Base-by-base conservation (phyloP, 2,329 filamentous ascomycete species). In the Neospermospora avenae region DNA sequence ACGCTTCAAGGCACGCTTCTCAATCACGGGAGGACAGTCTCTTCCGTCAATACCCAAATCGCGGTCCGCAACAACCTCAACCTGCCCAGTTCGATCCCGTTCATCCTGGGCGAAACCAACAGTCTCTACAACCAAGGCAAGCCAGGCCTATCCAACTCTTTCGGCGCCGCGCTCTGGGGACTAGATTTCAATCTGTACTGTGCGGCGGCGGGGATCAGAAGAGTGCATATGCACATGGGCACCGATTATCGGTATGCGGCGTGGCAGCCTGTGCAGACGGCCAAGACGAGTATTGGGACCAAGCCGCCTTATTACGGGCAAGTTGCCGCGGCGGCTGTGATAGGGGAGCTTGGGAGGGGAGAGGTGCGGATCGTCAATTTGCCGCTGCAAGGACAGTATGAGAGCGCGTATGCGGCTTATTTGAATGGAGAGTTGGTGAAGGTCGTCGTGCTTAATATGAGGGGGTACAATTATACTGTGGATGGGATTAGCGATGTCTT, bases 261-360 rank as follows among this genome's bases (percentile, higher is more conserved):
- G 49, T 87, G 84, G 84, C 84, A 88, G 67, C 84, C 84, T 0
- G 66, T 86, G 46, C 67, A 74, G 4, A 86, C 83, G 0, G 69
- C 74, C 52, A 75, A 76, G 14, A 78, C 79, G 0, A 73, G 74
- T 7, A 75, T 77, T 1, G 84, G 83, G 14, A 87, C 84, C 20
- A 86, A 85, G 68, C 74, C 85, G 0, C 84, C 85, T 0, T 89
- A 86, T 70, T 88, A 88, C 66, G 84, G 83, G 16, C 84, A 82
- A 69, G 74, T 86, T 16, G 80, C 80, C 34, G 81, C 83, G 1
- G 83, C 85, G 0, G 78, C 80, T 1, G 81, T 84, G 66, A 70
- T 88, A 2, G 79, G 80, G 1, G 71, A 80, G 59, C 67, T 77
- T 10, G 69, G 65, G 3, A 58, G 62, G 3, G 63, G 63, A 22